Percentiles rank a stretch among this genome's conserved stretches.
phyloP scores from a whole-genome alignment of 192 early-diverging fungal species.

The Backusella luteola region DNA sequence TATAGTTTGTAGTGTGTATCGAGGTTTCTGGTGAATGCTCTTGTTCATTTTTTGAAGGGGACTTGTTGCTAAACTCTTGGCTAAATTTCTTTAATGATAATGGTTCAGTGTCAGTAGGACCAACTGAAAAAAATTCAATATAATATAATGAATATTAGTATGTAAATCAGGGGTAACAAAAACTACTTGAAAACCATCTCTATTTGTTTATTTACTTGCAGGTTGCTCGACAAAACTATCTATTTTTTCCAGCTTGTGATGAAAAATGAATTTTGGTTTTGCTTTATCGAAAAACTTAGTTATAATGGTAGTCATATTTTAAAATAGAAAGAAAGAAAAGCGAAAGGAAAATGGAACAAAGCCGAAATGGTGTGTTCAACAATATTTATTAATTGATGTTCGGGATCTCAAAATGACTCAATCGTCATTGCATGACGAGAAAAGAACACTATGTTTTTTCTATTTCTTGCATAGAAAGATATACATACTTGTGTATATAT shows the following conservation, averaged over 20 bases:
- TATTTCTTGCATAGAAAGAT: neutral
- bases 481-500: neutral
- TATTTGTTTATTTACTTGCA: neutral
- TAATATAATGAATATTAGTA: neutral
- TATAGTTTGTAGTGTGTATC: neutral
- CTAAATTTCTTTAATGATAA: neutral
- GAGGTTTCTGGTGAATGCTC: neutral
- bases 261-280: slow-evolving; percentile 9
- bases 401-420: neutral
- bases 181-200: neutral
- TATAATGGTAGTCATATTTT: neutral
- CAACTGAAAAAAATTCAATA: neutral
- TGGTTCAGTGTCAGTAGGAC: neutral
- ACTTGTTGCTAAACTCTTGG: neutral
- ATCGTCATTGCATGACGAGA: neutral
- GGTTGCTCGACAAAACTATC: neutral
- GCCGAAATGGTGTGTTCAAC: neutral
- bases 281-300: slow-evolving; percentile 21
- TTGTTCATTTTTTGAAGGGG: neutral
- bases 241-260: neutral
- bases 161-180: neutral
- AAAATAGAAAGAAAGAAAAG: neutral
- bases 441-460: neutral
- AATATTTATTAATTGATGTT: neutral
- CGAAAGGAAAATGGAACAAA: neutral